Conservation (phyloP, 1,284 basidiomycete species). For the Ceratobasidium theobromae region DNA sequence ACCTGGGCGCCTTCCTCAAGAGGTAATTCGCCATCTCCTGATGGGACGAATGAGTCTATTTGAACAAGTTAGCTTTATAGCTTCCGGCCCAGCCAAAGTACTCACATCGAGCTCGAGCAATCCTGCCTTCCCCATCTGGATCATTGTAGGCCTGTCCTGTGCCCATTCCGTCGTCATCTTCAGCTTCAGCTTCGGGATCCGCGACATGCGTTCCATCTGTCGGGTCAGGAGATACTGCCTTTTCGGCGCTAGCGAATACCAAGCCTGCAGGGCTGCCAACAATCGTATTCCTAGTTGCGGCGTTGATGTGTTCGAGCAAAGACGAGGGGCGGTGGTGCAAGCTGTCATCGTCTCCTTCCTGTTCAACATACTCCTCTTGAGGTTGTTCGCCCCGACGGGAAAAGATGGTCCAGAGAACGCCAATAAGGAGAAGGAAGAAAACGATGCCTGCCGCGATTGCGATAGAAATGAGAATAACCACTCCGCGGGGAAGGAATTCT, state of each 20-base stretch:
- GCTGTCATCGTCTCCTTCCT: constrained; percentile 69
- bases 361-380: constrained; percentile 55
- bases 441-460: constrained; percentile 95
- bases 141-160: constrained; percentile 53
- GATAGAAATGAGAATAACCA: constrained; percentile 96
- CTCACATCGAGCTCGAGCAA: constrained; percentile 64
- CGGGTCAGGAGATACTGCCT: constrained; percentile 16
- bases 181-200: constrained; percentile 25
- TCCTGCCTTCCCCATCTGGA: constrained; percentile 65
- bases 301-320: constrained; percentile 83
- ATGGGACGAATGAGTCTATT: constrained; percentile 67
- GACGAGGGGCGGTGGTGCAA: constrained; percentile 67
- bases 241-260: constrained; percentile 11
- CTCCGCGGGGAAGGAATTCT: constrained; percentile 87
- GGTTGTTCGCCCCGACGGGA: constrained; percentile 61
- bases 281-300: constrained; percentile 77
- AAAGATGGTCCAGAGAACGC: constrained; percentile 87
- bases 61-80: neutral
- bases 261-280: constrained; percentile 49
- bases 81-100: neutral
- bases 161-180: constrained; percentile 50
- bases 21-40: constrained; percentile 72
- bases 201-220: constrained; percentile 30
- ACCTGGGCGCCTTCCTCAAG: constrained; percentile 70
- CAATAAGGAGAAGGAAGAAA: constrained; percentile 84